These are phyloP conservation scores for Pichia norvegensis DNA, from an alignment of 1,139 yeast genomes.

Conservation along the genomic window DNA sequence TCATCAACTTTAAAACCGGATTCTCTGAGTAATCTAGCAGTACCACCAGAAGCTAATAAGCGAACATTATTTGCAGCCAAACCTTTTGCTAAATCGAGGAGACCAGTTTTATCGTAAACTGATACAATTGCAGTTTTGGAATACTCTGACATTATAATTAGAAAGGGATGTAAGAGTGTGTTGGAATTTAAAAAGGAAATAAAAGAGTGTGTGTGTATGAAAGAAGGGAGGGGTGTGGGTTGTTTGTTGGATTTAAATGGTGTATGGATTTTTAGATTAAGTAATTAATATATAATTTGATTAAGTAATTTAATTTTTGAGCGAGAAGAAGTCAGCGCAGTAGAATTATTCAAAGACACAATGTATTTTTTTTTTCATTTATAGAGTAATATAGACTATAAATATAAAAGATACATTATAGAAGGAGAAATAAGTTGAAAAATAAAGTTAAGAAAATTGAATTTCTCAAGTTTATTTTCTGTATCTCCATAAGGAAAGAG, in stretches of 20 bases:
- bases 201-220: background rate
- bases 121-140: constrained; percentile 88
- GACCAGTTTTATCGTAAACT: constrained; percentile 95
- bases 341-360: too few species aligned
- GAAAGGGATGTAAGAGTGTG: too few species aligned
- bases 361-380: too few species aligned
- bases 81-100: constrained; percentile 92
- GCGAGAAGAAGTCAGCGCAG: background rate
- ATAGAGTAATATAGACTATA: background rate
- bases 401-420: background rate
- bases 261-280: background rate
- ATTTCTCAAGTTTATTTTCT: constrained; percentile 57
- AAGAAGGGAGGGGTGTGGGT: background rate
- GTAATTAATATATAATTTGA: too few species aligned
- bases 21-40: constrained; percentile 88
- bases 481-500: constrained; percentile 99
- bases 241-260: background rate
- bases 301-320: too few species aligned
- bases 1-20: constrained; percentile 98
- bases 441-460: background rate
- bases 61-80: constrained; percentile 81
- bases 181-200: too few species aligned
- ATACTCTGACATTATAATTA: constrained; percentile 27
- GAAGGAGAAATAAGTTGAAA: too few species aligned
- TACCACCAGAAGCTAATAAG: constrained; percentile 94